These are phyloP conservation scores for Porpolomopsis calyptriformis DNA, from an alignment of 768 basidiomycete species.

Conservation along the genomic window DNA sequence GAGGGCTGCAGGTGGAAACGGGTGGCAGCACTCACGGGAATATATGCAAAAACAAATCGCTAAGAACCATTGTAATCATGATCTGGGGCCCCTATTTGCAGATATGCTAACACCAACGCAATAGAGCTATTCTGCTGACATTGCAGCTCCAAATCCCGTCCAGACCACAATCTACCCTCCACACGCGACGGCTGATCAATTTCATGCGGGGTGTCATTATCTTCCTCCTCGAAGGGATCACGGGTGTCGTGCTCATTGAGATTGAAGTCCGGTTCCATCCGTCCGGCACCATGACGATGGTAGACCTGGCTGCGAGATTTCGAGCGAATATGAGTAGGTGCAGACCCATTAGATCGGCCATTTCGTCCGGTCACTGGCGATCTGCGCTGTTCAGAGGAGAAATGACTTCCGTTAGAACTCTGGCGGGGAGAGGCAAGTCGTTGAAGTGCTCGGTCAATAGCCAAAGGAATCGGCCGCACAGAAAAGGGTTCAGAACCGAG, in stretches of 20 bases:
- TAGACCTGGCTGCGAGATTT: slow-evolving; percentile 66
- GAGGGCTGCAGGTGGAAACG: background rate
- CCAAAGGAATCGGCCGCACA: slow-evolving; percentile 8
- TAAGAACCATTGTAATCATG: slow-evolving; percentile 10
- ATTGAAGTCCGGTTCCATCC: slow-evolving; percentile 49
- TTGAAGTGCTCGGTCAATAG: slow-evolving; percentile 6
- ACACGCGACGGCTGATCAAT: slow-evolving; percentile 19
- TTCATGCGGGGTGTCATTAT: slow-evolving; percentile 21
- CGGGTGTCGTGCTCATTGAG: slow-evolving; percentile 7
- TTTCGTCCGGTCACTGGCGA: slow-evolving; percentile 7
- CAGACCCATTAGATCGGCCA: slow-evolving; percentile 14
- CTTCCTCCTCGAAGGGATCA: slow-evolving; percentile 15
- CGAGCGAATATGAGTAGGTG: slow-evolving; percentile 40
- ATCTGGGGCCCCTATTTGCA: slow-evolving; percentile 42
- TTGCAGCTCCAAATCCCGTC: slow-evolving; percentile 73
- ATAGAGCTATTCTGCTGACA: slow-evolving; percentile 89
- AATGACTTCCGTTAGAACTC: slow-evolving; percentile 11
- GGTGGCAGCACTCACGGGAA: background rate
- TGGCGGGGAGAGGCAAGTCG: slow-evolving; percentile 10
- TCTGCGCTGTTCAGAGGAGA: slow-evolving; percentile 13
- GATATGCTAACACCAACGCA: slow-evolving; percentile 55
- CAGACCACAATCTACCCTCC: slow-evolving; percentile 55
- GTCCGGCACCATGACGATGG: slow-evolving; percentile 51
- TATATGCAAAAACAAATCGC: background rate
- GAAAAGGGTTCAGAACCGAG: slow-evolving; percentile 29